A percentile compares a stretch with the other conserved stretches of the same genome.
Conservation (phyloP, 208 protist species). For the Phytomonas sp. region DNA sequence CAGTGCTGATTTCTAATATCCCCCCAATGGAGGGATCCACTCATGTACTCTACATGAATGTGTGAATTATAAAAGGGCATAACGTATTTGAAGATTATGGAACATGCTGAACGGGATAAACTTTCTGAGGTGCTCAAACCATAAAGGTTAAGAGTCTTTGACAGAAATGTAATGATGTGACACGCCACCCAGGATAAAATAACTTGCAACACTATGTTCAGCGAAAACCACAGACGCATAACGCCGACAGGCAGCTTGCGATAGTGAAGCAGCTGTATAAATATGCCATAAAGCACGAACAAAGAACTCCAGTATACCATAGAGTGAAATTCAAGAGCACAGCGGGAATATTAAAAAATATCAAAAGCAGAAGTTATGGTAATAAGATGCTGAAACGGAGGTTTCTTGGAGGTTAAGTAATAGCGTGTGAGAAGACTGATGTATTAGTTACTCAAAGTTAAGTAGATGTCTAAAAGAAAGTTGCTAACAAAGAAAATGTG, state of each 20-base stretch:
- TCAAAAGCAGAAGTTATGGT: not conserved
- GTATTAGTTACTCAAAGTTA: not conserved
- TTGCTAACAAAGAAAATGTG: not conserved
- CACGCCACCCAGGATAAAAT: conserved; percentile 18
- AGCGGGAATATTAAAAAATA: not conserved
- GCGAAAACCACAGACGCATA: conserved; percentile 52
- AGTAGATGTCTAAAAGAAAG: not conserved
- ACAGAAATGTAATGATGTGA: conserved; percentile 20
- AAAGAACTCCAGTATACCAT: conserved; percentile 8
- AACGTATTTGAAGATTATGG: conserved; percentile 31
- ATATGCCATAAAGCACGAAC: conserved; percentile 28
- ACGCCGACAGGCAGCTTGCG: conserved; percentile 40
- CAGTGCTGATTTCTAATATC: conserved; percentile 44
- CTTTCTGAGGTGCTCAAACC: not conserved
- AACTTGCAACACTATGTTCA: conserved; percentile 14
- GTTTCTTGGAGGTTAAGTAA: not conserved
- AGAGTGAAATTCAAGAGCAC: not conserved
- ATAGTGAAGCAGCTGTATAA: conserved; percentile 34
- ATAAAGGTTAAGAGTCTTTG: not conserved
- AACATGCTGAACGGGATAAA: conserved; percentile 24
- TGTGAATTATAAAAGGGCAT: conserved; percentile 45
- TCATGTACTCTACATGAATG: conserved; percentile 51
- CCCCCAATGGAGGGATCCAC: conserved; percentile 40
- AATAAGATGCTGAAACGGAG: not conserved
- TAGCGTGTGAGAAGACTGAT: not conserved